A percentile compares a stretch with the other conserved stretches of the same genome.
Conservation (phyloP, 208 protist species). For the Acanthamoeba castellanii region DNA sequence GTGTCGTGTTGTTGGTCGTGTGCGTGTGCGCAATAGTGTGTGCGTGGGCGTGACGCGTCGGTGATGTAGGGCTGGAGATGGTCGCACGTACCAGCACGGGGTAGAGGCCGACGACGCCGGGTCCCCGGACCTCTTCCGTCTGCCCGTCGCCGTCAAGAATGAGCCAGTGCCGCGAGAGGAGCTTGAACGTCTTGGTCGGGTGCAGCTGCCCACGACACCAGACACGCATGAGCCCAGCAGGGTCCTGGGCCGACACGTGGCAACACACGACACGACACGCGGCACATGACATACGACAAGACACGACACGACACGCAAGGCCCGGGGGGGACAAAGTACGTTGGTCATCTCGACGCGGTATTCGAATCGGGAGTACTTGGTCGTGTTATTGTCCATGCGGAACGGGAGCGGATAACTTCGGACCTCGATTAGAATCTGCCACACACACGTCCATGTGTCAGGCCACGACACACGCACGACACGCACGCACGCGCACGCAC, state of each 20-base stretch:
- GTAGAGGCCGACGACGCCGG: conserved; percentile 46
- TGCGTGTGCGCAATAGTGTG: neutral
- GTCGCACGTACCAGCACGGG: neutral
- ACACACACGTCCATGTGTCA: neutral
- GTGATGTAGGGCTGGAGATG: too few relatives aligned
- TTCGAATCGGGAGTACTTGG: conserved; percentile 49
- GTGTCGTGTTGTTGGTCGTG: neutral
- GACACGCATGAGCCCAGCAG: neutral
- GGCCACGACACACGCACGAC: neutral
- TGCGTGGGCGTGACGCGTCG: neutral
- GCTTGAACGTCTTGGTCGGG: conserved; percentile 38
- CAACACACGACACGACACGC: too few relatives aligned
- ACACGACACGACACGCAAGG: neutral
- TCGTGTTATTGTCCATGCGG: neutral
- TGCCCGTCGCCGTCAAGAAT: conserved; percentile 18
- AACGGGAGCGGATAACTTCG: neutral
- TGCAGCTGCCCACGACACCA: neutral
- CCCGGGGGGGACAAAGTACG: neutral
- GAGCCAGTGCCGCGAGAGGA: conserved; percentile 16
- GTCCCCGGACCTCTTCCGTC: conserved; percentile 11
- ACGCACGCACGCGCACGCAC: too few relatives aligned
- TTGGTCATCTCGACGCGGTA: conserved; percentile 43
- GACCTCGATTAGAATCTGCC: conserved; percentile 16
- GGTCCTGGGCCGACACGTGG: neutral
- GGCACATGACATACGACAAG: too few relatives aligned